Conservation (phyloP, 2,329 filamentous ascomycete genomes). For the Arthrobotrys sinensis region DNA sequence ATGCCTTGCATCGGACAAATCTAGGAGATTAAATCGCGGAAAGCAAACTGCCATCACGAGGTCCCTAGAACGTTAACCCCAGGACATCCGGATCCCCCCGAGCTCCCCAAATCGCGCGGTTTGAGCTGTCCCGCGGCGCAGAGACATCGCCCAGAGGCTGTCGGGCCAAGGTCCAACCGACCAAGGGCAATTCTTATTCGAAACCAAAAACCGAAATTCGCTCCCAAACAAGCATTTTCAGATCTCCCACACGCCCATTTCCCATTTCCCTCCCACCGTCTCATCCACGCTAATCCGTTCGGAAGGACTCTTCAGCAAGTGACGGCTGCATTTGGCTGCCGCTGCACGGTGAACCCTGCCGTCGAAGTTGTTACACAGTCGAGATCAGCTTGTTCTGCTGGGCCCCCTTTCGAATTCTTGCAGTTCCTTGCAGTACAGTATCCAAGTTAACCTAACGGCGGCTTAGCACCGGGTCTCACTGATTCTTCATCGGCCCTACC, state of each 20-base stretch:
- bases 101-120: conserved; percentile 29
- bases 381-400: conserved; percentile 14
- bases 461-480: conserved; percentile 7
- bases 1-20: conserved; percentile 15
- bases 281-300: conserved; percentile 60
- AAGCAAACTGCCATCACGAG: conserved; percentile 28
- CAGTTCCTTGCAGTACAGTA: neutral
- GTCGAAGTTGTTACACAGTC: conserved; percentile 44
- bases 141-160: conserved; percentile 27
- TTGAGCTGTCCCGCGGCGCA: conserved; percentile 26
- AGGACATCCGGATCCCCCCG: conserved; percentile 12
- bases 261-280: conserved; percentile 31
- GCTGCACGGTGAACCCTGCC: conserved; percentile 45
- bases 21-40: conserved; percentile 23
- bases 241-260: conserved; percentile 40
- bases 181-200: conserved; percentile 39
- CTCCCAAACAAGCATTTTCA: conserved; percentile 51
- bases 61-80: neutral
- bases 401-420: neutral
- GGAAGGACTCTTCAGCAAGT: conserved; percentile 50
- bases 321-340: conserved; percentile 49
- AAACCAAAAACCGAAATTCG: conserved; percentile 43
- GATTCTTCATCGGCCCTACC: conserved; percentile 5
- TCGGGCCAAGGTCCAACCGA: conserved; percentile 29
- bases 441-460: neutral